Conservation (phyloP, 805 yeast genomes). For the Huiozyma sinensis region DNA sequence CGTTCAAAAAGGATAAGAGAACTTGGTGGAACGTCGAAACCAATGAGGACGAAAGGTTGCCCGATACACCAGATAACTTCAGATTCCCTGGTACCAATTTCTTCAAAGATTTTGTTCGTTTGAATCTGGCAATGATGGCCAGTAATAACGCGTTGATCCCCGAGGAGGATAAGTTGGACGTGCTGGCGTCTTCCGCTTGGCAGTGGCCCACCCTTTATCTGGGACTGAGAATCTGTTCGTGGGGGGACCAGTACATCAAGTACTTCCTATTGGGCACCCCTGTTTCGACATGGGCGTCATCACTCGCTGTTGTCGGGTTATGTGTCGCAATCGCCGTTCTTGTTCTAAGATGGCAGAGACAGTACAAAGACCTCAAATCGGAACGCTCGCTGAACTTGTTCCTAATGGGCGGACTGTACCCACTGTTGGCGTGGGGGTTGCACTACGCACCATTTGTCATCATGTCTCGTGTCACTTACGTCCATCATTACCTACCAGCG, state of each 20-base stretch:
- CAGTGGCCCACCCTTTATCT: conserved; percentile 75
- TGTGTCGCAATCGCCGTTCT: conserved; percentile 36
- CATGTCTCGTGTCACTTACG: conserved; percentile 81
- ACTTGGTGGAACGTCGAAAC: conserved; percentile 85
- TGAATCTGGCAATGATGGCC: conserved; percentile 86
- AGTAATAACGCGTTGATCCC: conserved; percentile 80
- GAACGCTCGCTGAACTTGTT: conserved; percentile 39
- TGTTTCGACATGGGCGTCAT: conserved; percentile 67
- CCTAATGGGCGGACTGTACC: conserved; percentile 64
- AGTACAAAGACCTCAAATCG: conserved; percentile 47
- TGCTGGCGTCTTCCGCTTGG: conserved; percentile 69
- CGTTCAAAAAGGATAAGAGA: conserved; percentile 66
- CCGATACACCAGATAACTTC: conserved; percentile 35
- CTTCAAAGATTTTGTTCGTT: conserved; percentile 62
- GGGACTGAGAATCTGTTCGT: conserved; percentile 71
- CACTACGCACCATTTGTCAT: conserved; percentile 66
- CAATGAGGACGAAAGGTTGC: conserved; percentile 51
- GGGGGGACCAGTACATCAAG: conserved; percentile 55
- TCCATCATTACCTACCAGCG: conserved; percentile 79
- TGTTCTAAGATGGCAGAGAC: conserved; percentile 76
- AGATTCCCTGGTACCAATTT: conserved; percentile 62
- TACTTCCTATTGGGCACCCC: conserved; percentile 71
- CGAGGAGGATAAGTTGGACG: conserved; percentile 63
- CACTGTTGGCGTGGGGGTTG: conserved; percentile 73
- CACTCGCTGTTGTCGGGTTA: conserved; percentile 49